Evolutionary conservation across 306 rosid genomes (phyloP).

Genomic region (Fagus sylvatica): DNA sequence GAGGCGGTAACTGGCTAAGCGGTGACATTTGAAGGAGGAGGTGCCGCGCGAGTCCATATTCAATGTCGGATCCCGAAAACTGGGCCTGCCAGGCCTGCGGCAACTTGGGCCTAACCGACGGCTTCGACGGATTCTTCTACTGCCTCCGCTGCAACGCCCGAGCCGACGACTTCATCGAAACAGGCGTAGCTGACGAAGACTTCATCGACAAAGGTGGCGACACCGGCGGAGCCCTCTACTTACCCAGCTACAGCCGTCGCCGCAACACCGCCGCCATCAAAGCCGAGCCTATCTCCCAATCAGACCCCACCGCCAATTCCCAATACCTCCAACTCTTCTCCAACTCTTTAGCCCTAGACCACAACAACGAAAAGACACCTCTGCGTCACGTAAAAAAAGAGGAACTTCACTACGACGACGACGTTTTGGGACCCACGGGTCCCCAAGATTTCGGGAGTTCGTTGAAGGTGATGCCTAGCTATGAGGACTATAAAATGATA

Average conservation of each 20-base stretch:
- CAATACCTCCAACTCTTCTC: slow-evolving; percentile 27
- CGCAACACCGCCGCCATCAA: slow-evolving; percentile 25
- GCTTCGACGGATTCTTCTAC: slow-evolving; percentile 65
- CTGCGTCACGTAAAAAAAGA: slow-evolving; percentile 19
- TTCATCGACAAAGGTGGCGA: slow-evolving; percentile 34
- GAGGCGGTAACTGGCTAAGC: too few relatives aligned
- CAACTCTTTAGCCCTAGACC: slow-evolving; percentile 36
- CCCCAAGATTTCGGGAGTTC: slow-evolving; percentile 57
- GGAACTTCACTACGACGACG: slow-evolving; percentile 12
- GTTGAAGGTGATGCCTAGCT: slow-evolving; percentile 14
- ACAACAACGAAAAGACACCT: slow-evolving; percentile 17
- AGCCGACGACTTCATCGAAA: slow-evolving; percentile 57
- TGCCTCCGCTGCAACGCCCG: slow-evolving; percentile 60
- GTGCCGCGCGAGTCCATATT: too few relatives aligned
- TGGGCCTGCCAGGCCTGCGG: slow-evolving; percentile 57
- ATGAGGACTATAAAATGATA: slow-evolving; percentile 58
- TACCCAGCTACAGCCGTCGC: slow-evolving; percentile 50
- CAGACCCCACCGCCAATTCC: slow-evolving; percentile 37
- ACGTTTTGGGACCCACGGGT: slow-evolving; percentile 39
- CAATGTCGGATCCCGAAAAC: slow-evolving; percentile 37
- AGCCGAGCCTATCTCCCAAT: slow-evolving; percentile 55
- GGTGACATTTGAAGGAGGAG: too few relatives aligned
- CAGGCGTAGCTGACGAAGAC: slow-evolving; percentile 65
- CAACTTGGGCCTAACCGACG: slow-evolving; percentile 45
- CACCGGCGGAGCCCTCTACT: slow-evolving; percentile 48